Evolutionary conservation across 306 rosid species (phyloP), one percentile per base, ranked within the genome.

Genomic region (Quercus wislizeni): DNA sequence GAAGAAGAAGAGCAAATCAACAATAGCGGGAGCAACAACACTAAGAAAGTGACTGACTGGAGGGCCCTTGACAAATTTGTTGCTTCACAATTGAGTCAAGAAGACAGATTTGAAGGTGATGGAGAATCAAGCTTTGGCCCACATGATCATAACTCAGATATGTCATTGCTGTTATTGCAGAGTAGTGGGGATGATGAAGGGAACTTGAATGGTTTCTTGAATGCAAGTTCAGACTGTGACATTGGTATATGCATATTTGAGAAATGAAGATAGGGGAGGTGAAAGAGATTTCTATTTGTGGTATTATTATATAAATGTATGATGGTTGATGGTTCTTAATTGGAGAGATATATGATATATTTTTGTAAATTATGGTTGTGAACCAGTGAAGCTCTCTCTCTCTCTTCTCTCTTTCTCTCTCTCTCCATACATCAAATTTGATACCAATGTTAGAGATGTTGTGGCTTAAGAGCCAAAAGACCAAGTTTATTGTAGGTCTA

Each of bases 181-280:
- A 86, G 81, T 79, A 74, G 85, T 63, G 62, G 84, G 49, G 79
- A 79, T 71, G 89, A 86, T 80, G 90, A 84, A 28, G 88, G 67
- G 79, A 85, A 83, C 84, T 77, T 92, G 62, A 92, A 86, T 79
- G 89, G 88, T 20, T 90, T 92, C 81, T 80, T 91, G 18, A 94
- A 71, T 74, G 69, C 91, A 52, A 85, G 69, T 55, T 86, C 88
- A 5, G 99, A 91, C 72, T 83, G 91, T 84, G 99, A 90, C 80
- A 83, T 93, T 85, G 99, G 99, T 76, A 91, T 95, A 78, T 95
- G 99, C 91, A 79, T 93, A 79, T 95, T 95, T 85, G 98, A 95
- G 76, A 93, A 92, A 76, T 90, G 87, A 90, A 78, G 87, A 35
- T 68, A 51, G 77, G 71, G 58, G 80, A 57, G 74, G 73, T 69